Conservation (phyloP, 2,329 filamentous ascomycete genomes). For the Fusarium mexicanum region DNA sequence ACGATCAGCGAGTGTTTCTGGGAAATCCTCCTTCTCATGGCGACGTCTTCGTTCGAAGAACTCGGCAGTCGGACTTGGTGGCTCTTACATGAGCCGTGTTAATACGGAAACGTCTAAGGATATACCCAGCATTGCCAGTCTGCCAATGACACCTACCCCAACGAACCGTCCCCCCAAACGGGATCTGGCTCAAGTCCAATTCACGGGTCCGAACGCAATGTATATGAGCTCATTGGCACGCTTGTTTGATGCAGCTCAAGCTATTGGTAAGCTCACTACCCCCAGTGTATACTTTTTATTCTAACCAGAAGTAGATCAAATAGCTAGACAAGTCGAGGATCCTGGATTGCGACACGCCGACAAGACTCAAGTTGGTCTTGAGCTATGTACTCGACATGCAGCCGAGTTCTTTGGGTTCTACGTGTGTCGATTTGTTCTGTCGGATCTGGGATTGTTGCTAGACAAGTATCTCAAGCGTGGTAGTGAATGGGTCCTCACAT, state of each 20-base stretch:
- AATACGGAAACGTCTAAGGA: conserved; percentile 44
- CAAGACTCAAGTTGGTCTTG: conserved; percentile 93
- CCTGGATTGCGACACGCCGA: conserved; percentile 91
- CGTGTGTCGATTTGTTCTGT: conserved; percentile 91
- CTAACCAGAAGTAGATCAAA: conserved; percentile 75
- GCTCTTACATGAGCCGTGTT: conserved; percentile 54
- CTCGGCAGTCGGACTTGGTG: conserved; percentile 71
- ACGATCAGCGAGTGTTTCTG: conserved; percentile 69
- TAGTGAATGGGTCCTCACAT: conserved; percentile 84
- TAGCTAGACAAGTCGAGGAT: conserved; percentile 94
- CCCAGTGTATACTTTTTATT: background rate
- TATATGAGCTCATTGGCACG: conserved; percentile 93
- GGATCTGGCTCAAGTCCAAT: conserved; percentile 74
- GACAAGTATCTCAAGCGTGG: conserved; percentile 98
- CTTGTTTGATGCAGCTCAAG: conserved; percentile 91
- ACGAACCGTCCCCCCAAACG: conserved; percentile 76
- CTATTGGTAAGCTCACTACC: conserved; percentile 74
- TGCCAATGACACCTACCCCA: conserved; percentile 78
- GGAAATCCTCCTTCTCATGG: conserved; percentile 85
- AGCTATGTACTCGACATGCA: conserved; percentile 91
- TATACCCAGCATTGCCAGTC: conserved; percentile 68
- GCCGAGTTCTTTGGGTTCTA: conserved; percentile 99
- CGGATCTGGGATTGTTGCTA: conserved; percentile 83
- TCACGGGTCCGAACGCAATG: conserved; percentile 83
- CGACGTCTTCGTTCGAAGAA: conserved; percentile 90